phyloP scores from a whole-genome alignment of 108 stramenopile species.

The Cyclostephanos tholiformis region DNA sequence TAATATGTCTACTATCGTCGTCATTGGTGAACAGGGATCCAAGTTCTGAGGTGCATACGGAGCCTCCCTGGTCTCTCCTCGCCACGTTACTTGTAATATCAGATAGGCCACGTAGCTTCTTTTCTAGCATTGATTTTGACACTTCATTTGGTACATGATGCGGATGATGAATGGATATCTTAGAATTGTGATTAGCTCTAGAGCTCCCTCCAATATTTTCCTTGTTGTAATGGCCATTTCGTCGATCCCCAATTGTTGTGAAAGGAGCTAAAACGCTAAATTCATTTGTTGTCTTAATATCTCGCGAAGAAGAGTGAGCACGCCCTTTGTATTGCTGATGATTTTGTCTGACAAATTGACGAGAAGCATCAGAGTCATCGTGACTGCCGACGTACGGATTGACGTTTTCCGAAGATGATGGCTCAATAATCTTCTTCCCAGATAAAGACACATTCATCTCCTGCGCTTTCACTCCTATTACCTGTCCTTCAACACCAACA shows the following conservation, averaged over 20 bases:
- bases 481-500: not conserved
- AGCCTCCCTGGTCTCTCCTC: not conserved
- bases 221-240: not conserved
- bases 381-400: not conserved
- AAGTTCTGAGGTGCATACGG: constrained; percentile 15
- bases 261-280: not conserved
- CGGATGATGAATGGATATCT: constrained; percentile 7
- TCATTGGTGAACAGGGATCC: constrained; percentile 14
- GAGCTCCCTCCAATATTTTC: not conserved
- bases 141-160: constrained; percentile 14
- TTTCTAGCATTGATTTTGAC: constrained; percentile 10
- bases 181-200: constrained; percentile 3
- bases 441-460: not conserved
- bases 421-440: too few species aligned
- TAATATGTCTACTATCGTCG: constrained; percentile 1
- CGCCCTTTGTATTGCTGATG: not conserved
- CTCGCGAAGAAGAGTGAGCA: not conserved
- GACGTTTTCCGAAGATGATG: not conserved
- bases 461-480: not conserved
- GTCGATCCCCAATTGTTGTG: not conserved
- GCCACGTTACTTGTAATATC: not conserved
- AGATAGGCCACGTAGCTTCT: constrained; percentile 12
- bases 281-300: not conserved
- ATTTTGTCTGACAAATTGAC: not conserved
- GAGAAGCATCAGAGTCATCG: not conserved